Evolutionary conservation across 257 asterid species (phyloP), one percentile per base, ranked within the genome.

Genomic region (Cynanchum wilfordii): DNA sequence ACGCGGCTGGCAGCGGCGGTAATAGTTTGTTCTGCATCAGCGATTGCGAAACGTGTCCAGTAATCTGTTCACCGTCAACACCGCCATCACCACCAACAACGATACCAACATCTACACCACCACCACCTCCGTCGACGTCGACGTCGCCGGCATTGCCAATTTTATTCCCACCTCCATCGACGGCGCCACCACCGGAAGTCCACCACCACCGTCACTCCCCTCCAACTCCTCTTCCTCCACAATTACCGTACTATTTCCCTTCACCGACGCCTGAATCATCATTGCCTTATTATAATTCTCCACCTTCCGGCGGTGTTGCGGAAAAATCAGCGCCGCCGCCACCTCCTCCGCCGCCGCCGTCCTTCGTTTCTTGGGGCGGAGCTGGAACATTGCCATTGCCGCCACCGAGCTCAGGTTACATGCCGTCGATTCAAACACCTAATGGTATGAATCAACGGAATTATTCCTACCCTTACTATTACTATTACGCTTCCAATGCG

Each of bases 21-120:
- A n/a, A n/a, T n/a, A 79, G 85, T 68, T 71, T 87, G 75, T 74
- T 88, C 19, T 92, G 96, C 83, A 86, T 90, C 5, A 90, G 94
- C 74, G 94, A 90, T 8, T 90, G 96, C 52, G 79, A 60, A 19
- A 80, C 92, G 0, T 92, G 98, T 78, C 95, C 98, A 1, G 83
- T 80, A 77, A 85, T 86, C 15, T 92, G 98, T 84, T 88, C 96
- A 0, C 83, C 94, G 13, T 96, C 94, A 29, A 90, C 96, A 8
- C 56, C 47, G 8, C 11, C 88, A 12, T 66, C 87, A 0, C 57
- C 81, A 30, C 71, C n/a, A 59, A 57, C 42, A 47, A 0, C 69
- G 75, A 52, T 1, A 24, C 55, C 19, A 68, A 73, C 19, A 36
- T 8, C 80, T 33, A 79, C 67, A 24, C 76, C 80, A 40, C 71